A percentile compares a stretch with the other conserved stretches of the same genome.
These are phyloP conservation scores for Umbelopsis ramanniana DNA, from an alignment of 192 early-diverging fungal genomes.

Conservation along the genomic window DNA sequence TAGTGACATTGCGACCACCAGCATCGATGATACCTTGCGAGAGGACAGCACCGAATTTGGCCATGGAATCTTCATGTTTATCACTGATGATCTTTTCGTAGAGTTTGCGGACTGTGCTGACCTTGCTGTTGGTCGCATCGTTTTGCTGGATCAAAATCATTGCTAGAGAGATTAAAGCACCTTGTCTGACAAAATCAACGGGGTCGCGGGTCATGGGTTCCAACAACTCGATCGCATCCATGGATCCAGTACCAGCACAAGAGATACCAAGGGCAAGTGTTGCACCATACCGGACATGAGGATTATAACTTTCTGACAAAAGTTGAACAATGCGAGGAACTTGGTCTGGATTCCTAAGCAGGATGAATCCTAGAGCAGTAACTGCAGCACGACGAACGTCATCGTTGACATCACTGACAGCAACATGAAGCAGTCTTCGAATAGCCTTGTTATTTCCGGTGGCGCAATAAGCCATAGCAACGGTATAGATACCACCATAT, in stretches of 20 bases:
- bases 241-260: constrained; percentile 92
- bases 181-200: constrained; percentile 97
- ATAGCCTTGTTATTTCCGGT: constrained; percentile 99
- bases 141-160: constrained; percentile 98
- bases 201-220: constrained; percentile 98
- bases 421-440: constrained; percentile 91
- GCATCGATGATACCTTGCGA: constrained; percentile 99
- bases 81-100: constrained; percentile 88
- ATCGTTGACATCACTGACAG: constrained; percentile 98
- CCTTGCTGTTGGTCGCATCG: constrained; percentile 81
- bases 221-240: constrained; percentile 89
- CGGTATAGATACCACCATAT: constrained; percentile 96
- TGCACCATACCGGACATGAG: constrained; percentile 97
- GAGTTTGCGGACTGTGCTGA: constrained; percentile 82
- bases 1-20: constrained; percentile 96
- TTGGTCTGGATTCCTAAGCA: constrained; percentile 91
- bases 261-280: constrained; percentile 96
- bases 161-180: constrained; percentile 91
- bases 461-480: constrained; percentile 97
- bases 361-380: constrained; percentile 93
- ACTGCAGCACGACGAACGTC: constrained; percentile 99
- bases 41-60: constrained; percentile 95
- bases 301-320: constrained; percentile 97
- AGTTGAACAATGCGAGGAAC: constrained; percentile 99
- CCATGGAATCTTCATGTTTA: constrained; percentile 91